Base-by-base conservation (phyloP, 306 rosid genomes). In the Cucurbita moschata region DNA sequence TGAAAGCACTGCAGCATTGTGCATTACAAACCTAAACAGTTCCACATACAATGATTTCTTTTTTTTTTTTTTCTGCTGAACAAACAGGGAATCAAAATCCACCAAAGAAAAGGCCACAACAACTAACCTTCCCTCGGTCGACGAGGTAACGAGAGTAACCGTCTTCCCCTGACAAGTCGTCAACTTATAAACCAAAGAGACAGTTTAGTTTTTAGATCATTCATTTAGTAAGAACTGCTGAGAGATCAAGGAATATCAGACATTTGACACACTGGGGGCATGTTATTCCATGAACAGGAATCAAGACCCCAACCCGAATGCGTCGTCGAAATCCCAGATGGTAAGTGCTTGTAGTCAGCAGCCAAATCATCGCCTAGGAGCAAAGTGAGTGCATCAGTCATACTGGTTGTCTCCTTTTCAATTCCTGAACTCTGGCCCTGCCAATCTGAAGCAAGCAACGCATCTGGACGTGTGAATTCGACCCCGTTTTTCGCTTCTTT, bases 391-490 rank as follows among this genome's bases (percentile, higher is more conserved):
- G 89, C 77, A 73, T 79, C 84, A 8, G 57, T 68, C 81, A 61
- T 67, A 63, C 73, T 40, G 63, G 78, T 23, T 9, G 76, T 82
- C 61, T 79, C 85, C 79, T 75, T 83, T 53, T n/a, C 53, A 49
- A 44, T 73, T 44, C 82, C 92, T 50, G 78, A 73, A 82, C 67
- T 63, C 61, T 64, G 87, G 71, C 82, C 89, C 58, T 75, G 58
- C 98, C 96, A 90, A 71, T 84, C 95, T 73, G 88, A 79, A 71
- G 58, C 88, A 78, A 89, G 85, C 77, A 87, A 74, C 38, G 77
- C 86, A 79, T 94, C 97, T 5, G 96, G 95, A 59, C 78, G 80
- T 7, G 79, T 76, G 59, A 73, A 40, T 63, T 79, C 66, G 60
- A 71, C 23, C 66, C 13, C 56, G 11, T 75, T 64, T 78, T 54